Evolutionary conservation across 1,284 basidiomycete genomes (phyloP).

Genomic region (Inonotus obliquus): DNA sequence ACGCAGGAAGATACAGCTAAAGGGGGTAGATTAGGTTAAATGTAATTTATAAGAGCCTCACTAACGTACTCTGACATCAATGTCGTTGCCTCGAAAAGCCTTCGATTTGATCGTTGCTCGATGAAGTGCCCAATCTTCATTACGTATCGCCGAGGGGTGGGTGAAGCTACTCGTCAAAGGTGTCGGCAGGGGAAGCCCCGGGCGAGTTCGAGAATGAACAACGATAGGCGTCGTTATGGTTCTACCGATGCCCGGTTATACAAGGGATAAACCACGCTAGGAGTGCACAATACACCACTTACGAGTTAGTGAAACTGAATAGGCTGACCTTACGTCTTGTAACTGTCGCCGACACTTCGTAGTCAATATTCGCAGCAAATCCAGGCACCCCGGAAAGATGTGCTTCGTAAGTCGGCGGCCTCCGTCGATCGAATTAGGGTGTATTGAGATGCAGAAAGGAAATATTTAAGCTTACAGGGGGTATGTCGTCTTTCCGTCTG

Average conservation of each 20-base stretch:
- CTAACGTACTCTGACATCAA: constrained; percentile 37
- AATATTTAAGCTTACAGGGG: constrained; percentile 7
- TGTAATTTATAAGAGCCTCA: neutral
- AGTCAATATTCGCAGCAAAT: constrained; percentile 55
- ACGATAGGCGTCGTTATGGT: constrained; percentile 55
- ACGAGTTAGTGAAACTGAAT: constrained; percentile 10
- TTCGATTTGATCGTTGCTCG: constrained; percentile 41
- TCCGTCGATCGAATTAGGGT: neutral
- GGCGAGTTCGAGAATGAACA: constrained; percentile 63
- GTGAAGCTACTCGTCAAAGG: constrained; percentile 32
- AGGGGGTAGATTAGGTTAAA: neutral
- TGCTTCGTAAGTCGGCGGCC: constrained; percentile 56
- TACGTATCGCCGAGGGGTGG: constrained; percentile 35
- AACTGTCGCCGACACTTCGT: constrained; percentile 47
- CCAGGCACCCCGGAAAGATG: constrained; percentile 63
- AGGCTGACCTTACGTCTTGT: constrained; percentile 34
- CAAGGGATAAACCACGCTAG: neutral
- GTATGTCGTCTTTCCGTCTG: constrained; percentile 49
- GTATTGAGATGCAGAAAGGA: constrained; percentile 24
- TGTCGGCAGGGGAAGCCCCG: constrained; percentile 47
- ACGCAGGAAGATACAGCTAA: constrained; percentile 50
- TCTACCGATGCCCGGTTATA: constrained; percentile 28
- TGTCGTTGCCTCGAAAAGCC: constrained; percentile 36
- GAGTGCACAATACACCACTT: neutral
- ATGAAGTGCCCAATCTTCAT: constrained; percentile 48